Evolutionary conservation across 164 flowering plant genomes (phyloP).

Genomic region (Macadamia tetraphylla): DNA sequence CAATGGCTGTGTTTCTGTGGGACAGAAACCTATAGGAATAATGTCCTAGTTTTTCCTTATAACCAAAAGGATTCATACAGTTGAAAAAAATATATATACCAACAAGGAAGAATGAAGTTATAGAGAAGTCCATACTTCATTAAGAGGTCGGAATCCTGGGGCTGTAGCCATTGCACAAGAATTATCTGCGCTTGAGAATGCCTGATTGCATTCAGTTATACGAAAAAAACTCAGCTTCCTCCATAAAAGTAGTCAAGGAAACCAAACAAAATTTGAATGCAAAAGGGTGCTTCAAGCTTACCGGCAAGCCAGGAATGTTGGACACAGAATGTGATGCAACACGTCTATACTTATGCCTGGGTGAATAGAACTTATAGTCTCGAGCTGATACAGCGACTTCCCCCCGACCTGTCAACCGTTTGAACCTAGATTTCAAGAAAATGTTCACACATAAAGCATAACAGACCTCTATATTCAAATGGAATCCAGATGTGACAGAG

Average conservation of each 20-base stretch:
- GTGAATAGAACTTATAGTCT: conserved; percentile 90
- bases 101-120: background rate
- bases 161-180: conserved; percentile 41
- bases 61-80: too few species aligned
- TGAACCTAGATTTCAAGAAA: conserved; percentile 57
- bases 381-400: conserved; percentile 70
- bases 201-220: conserved; percentile 31
- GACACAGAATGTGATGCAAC: conserved; percentile 49
- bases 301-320: conserved; percentile 55
- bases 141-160: conserved; percentile 48
- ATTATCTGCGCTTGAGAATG: conserved; percentile 48
- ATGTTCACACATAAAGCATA: conserved; percentile 10
- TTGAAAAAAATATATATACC: background rate
- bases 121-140: conserved; percentile 34
- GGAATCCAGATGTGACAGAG: conserved; percentile 1
- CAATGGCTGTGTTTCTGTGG: too few species aligned
- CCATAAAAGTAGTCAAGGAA: background rate
- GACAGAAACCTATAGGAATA: too few species aligned
- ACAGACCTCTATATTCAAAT: conserved; percentile 1
- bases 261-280: background rate
- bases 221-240: conserved; percentile 3
- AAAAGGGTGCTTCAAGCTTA: conserved; percentile 30
- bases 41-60: too few species aligned
- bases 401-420: conserved; percentile 76
- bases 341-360: conserved; percentile 90